phyloP scores from a whole-genome alignment of 2,329 filamentous ascomycete genomes.

The Ophiostoma sp. region DNA sequence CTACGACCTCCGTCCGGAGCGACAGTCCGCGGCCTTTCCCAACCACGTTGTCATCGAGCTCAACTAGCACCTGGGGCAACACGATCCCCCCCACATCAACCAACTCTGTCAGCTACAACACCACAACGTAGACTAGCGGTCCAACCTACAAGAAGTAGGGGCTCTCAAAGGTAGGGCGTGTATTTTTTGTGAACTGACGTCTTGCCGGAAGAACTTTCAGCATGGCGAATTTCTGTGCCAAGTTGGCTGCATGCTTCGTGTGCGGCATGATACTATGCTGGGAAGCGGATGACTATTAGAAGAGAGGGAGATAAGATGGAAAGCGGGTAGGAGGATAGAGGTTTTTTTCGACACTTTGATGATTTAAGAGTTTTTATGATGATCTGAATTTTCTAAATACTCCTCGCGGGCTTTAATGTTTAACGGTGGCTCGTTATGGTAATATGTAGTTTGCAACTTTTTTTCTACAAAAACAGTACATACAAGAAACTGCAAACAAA shows the following conservation, averaged over 20 bases:
- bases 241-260: neutral
- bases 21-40: neutral
- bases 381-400: neutral
- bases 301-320: too few species aligned
- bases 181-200: neutral
- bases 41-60: neutral
- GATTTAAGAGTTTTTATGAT: neutral
- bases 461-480: too few species aligned
- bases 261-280: neutral
- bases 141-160: neutral
- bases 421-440: too few species aligned
- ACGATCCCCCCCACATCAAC: neutral
- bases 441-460: too few species aligned
- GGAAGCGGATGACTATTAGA: neutral
- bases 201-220: neutral
- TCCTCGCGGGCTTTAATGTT: too few species aligned
- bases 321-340: neutral
- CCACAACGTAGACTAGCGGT: neutral
- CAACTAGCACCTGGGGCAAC: neutral
- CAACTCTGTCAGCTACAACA: neutral
- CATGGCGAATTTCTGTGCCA: neutral
- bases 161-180: neutral
- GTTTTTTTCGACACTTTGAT: neutral
- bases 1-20: neutral
- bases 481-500: too few species aligned